Conservation (phyloP, 768 basidiomycete genomes). For the Rhizopogon salebrosus region DNA sequence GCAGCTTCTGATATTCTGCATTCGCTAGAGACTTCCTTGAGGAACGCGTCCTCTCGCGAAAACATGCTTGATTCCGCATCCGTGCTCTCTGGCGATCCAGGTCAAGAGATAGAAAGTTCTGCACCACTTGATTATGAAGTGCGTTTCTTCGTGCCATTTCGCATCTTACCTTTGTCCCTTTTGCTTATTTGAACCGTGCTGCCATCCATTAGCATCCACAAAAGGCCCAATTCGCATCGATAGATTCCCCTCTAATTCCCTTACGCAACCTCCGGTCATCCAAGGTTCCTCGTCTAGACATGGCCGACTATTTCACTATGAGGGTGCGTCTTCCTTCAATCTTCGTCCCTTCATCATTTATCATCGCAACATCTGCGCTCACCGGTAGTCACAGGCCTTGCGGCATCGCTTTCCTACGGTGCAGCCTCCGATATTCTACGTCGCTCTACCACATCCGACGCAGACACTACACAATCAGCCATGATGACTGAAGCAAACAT, state of each 20-base stretch:
- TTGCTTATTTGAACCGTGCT: background rate
- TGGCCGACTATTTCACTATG: constrained; percentile 90
- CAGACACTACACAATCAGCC: no score
- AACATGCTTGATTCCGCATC: background rate
- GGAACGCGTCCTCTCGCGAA: background rate
- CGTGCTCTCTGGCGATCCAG: background rate
- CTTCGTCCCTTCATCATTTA: no score
- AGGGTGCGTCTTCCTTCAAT: constrained; percentile 46
- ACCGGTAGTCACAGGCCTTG: constrained; percentile 60
- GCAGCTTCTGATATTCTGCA: background rate
- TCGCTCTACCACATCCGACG: no score
- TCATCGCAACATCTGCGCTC: background rate
- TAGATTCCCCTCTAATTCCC: constrained; percentile 32
- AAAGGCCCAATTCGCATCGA: constrained; percentile 18
- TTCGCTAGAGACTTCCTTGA: background rate
- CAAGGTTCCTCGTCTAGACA: constrained; percentile 84
- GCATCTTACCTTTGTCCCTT: background rate
- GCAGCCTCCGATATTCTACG: no score
- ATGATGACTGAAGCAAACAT: no score
- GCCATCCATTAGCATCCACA: background rate
- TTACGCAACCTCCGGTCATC: constrained; percentile 65
- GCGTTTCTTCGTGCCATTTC: background rate
- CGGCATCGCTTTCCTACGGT: constrained; percentile 85
- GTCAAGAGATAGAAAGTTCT: background rate
- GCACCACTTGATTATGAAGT: background rate